Evolutionary conservation across 1,139 yeast species (phyloP), one percentile per base, ranked within the genome.

Genomic region (Suhomyces chickasaworum): DNA sequence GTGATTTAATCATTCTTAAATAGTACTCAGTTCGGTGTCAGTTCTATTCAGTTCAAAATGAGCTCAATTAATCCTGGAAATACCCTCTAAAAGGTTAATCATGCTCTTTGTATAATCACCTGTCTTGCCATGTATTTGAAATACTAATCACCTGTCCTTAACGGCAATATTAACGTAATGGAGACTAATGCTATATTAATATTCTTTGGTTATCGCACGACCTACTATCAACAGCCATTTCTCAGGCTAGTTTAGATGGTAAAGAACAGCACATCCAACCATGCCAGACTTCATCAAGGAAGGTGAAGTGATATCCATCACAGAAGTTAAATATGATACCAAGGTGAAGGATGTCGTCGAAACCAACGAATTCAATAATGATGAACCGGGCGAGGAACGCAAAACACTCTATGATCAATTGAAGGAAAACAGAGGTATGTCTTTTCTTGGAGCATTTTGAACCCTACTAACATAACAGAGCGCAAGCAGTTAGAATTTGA

Each of bases 381-480:
- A 46, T 18, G 42, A 29, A 13, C 25, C 23, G 4, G 9, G 20
- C 7, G 44, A 44, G 7, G 46, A 43, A 13, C 41, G 58, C 18
- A 56, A 53, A 40, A 41, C 57, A 4, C 44, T 56, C 8, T 49
- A 53, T 39, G 53, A 56, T 10, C 59, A 56, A 38, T 45, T 56
- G 29, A 39, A 50, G 37, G 58, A 55, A 31, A 47, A 48, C 20
- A 50, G 50, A 42, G 59, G 59, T 55, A 47, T 31, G 59, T 56
- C 5, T 10, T 3, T 7, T 7, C n/a, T 10, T 25, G 10, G 13
- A 9, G 22, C 13, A 25, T 25, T 3, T 10, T 9, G 9, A 18
- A 15, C 30, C 15, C 6, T 41, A 48, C 55, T 53, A 51, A 52
- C 53, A 7, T 9, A 20, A 7, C n/a, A 58, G 62, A 56, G 21